Percentiles rank a stretch among this genome's conserved stretches.
These are phyloP conservation scores for Entamoeba moshkovskii DNA, from an alignment of 208 protist genomes.

Conservation along the genomic window DNA sequence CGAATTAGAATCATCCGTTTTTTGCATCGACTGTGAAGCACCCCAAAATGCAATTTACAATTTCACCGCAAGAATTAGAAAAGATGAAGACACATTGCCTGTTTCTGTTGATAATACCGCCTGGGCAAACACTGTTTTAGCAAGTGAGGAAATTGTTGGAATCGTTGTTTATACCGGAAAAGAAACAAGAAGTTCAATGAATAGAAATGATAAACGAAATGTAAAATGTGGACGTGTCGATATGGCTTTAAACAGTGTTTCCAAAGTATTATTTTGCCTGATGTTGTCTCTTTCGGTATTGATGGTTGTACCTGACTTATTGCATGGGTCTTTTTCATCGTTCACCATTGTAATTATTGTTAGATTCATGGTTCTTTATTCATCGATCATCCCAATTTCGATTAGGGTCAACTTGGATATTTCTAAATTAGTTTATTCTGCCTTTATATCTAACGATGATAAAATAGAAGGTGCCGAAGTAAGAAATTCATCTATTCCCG, in stretches of 20 bases:
- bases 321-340: constrained; percentile 6
- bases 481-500: constrained; percentile 77
- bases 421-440: constrained; percentile 78
- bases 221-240: constrained; percentile 70
- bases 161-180: constrained; percentile 71
- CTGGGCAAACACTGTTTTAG: constrained; percentile 84
- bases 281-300: constrained; percentile 36
- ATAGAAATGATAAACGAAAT: constrained; percentile 56
- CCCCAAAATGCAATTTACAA: constrained; percentile 76
- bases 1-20: not conserved
- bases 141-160: constrained; percentile 55
- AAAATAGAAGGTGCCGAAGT: constrained; percentile 56
- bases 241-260: constrained; percentile 74
- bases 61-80: constrained; percentile 55
- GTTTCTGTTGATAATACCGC: constrained; percentile 77
- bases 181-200: constrained; percentile 80
- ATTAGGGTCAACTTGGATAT: constrained; percentile 90
- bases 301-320: not conserved
- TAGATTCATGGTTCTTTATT: constrained; percentile 84
- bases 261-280: constrained; percentile 61
- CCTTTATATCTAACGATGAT: constrained; percentile 63
- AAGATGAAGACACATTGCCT: constrained; percentile 18
- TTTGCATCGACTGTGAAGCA: not conserved
- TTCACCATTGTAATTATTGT: constrained; percentile 41
- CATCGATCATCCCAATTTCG: constrained; percentile 80